Conservation (phyloP, 495 filamentous ascomycete species). For the Penicillium malachiteum region DNA sequence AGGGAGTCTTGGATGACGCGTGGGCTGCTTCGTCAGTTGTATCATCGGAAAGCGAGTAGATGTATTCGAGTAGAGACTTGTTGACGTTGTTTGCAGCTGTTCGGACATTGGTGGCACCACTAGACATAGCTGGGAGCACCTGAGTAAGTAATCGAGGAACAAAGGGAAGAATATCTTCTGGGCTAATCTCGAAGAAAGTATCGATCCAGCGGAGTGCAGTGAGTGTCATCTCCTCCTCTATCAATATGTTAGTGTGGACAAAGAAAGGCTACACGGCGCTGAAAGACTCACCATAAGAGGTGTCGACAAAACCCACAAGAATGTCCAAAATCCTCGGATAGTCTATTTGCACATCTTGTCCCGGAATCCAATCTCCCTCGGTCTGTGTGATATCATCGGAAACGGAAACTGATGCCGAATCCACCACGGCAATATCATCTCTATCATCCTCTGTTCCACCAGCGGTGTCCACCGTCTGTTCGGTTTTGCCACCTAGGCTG, state of each 20-base stretch:
- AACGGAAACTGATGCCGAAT: constrained; percentile 58
- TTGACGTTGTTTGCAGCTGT: constrained; percentile 88
- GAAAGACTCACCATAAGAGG: constrained; percentile 61
- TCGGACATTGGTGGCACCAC: constrained; percentile 82
- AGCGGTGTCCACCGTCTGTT: constrained; percentile 35
- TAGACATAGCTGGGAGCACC: constrained; percentile 91
- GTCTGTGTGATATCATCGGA: constrained; percentile 59
- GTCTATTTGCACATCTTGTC: constrained; percentile 95
- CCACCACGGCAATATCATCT: constrained; percentile 50
- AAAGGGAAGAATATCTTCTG: constrained; percentile 95
- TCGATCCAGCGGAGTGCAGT: constrained; percentile 95
- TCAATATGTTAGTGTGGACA: constrained; percentile 4
- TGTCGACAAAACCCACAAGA: constrained; percentile 84
- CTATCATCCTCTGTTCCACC: constrained; percentile 35
- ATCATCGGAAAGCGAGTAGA: constrained; percentile 86
- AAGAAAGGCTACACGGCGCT: not conserved
- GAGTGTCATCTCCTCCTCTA: constrained; percentile 85
- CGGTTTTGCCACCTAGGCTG: constrained; percentile 47
- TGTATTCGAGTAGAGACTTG: constrained; percentile 83
- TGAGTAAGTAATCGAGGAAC: constrained; percentile 88
- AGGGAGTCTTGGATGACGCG: constrained; percentile 35
- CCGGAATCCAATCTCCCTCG: constrained; percentile 94
- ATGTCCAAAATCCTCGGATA: constrained; percentile 90
- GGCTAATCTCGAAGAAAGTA: constrained; percentile 93
- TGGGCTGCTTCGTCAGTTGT: constrained; percentile 40